phyloP scores from a whole-genome alignment of 805 yeast species.

The Metschnikowia kofuensis region DNA sequence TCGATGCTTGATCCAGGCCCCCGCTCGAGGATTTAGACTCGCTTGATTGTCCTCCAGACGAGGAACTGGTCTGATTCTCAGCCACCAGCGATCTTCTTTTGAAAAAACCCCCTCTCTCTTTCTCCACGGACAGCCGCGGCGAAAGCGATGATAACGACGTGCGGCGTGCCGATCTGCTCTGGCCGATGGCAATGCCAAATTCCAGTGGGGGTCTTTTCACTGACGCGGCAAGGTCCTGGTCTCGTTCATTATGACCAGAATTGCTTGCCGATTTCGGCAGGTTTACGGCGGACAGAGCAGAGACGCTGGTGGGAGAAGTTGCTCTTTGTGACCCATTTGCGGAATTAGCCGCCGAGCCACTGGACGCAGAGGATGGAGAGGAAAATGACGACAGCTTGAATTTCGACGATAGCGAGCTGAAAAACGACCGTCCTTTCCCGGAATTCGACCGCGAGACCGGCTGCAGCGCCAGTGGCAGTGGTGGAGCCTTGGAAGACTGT shows the following conservation, averaged over 20 bases:
- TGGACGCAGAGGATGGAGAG: constrained; percentile 1
- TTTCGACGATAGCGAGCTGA: constrained; percentile 40
- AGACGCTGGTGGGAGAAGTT: background rate
- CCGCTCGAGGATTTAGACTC: background rate
- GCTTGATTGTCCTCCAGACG: background rate
- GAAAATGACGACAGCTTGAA: constrained; percentile 26
- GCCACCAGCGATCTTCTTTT: constrained; percentile 18
- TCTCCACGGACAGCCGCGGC: constrained; percentile 15
- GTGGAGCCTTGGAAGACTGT: background rate
- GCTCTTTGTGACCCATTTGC: background rate
- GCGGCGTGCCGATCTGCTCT: constrained; percentile 12
- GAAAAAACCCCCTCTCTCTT: constrained; percentile 17
- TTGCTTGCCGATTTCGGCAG: constrained; percentile 3
- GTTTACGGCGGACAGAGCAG: constrained; percentile 1
- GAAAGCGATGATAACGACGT: constrained; percentile 8
- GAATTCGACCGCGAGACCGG: constrained; percentile 9
- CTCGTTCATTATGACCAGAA: background rate
- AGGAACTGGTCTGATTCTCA: background rate
- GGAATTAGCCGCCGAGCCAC: background rate
- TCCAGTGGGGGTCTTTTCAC: constrained; percentile 29
- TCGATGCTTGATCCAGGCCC: constrained; percentile 30
- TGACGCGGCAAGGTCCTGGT: constrained; percentile 23
- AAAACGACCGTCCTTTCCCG: constrained; percentile 22
- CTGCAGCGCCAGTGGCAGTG: background rate
- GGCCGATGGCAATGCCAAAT: constrained; percentile 15